phyloP scores from a whole-genome alignment of 2,329 filamentous ascomycete genomes.

The Fusarium annulatum region DNA sequence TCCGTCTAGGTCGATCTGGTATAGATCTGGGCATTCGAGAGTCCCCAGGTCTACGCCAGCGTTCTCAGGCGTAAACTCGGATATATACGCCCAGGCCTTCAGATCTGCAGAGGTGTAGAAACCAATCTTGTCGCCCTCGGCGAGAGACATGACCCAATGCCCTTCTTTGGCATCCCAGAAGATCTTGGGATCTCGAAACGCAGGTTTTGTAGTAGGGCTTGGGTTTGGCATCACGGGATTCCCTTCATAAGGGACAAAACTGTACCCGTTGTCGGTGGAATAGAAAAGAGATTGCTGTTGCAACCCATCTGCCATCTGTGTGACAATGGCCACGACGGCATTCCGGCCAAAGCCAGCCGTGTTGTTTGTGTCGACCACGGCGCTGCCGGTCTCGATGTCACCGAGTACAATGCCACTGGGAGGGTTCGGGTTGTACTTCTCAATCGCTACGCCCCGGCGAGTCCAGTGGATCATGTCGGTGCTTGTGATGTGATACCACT shows the following conservation, averaged over 20 bases:
- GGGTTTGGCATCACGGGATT: constrained; percentile 1
- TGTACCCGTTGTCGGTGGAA: neutral
- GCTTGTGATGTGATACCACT: neutral
- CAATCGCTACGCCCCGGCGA: neutral
- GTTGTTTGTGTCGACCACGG: neutral
- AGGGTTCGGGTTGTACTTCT: neutral
- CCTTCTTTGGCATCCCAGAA: neutral
- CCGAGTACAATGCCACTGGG: neutral
- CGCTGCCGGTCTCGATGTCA: neutral
- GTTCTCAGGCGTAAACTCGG: neutral
- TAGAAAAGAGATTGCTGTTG: constrained; percentile 3
- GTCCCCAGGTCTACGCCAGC: neutral
- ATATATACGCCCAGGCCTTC: neutral
- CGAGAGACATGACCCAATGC: neutral
- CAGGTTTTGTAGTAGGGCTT: neutral
- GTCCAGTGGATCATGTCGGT: neutral
- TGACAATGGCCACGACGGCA: neutral
- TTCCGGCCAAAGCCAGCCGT: neutral
- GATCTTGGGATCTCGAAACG: neutral
- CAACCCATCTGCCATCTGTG: neutral
- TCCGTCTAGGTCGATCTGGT: neutral
- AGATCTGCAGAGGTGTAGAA: neutral
- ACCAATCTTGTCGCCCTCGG: neutral
- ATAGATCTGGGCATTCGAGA: neutral
- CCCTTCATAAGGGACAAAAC: neutral